Base-by-base conservation (phyloP, 257 asterid species). In the Solanum chaucha region DNA sequence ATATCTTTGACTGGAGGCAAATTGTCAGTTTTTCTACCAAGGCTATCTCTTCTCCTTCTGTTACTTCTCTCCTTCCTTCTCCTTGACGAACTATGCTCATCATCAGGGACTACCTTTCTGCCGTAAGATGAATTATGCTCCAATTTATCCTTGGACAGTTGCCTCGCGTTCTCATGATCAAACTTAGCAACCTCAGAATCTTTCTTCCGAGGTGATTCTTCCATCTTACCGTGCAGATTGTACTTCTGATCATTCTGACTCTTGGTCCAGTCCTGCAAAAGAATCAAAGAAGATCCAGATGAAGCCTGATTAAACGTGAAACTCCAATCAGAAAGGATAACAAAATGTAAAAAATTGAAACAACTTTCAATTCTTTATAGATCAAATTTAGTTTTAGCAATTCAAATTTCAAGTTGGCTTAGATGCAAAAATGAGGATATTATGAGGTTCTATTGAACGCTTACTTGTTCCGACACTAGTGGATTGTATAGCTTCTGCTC, bases 401-500 rank as follows among this genome's bases (percentile, higher is more conserved):
- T 48, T 81, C 44, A 81, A 48, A 59, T 48, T 46, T 80, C 28
- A 80, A 46, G 85, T 46, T 28, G 85, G 70, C 28, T 48, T 81
- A 48, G 6, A 48, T 48, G 44, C 85, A 81, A 81, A 46, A 48
- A 81, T 30, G 26, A 30, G 44, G 41, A 30, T 35, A 48, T 6
- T 81, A 48, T 48, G 85, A 55, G 61, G 34, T 38, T 46, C 61
- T 7, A 41, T 36, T 2, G 75, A 86, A 78, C 36, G 40, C 91
- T 87, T 90, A 93, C 97, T 89, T 90, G 92, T 87, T 46, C 74
- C 28, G 81, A 24, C 20, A 92, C 89, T 35, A 92, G 80, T n/a
- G 87, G 90, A 3, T 88, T 92, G 32, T 61, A 92, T 24, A 92
- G 92, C 90, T 94, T 90, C 86, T 92, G 93, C 91, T 92, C 97